Percentiles rank a stretch among this genome's conserved stretches.
Evolutionary conservation across 1,284 basidiomycete species (phyloP).

Genomic region (Ustilago crameri): DNA sequence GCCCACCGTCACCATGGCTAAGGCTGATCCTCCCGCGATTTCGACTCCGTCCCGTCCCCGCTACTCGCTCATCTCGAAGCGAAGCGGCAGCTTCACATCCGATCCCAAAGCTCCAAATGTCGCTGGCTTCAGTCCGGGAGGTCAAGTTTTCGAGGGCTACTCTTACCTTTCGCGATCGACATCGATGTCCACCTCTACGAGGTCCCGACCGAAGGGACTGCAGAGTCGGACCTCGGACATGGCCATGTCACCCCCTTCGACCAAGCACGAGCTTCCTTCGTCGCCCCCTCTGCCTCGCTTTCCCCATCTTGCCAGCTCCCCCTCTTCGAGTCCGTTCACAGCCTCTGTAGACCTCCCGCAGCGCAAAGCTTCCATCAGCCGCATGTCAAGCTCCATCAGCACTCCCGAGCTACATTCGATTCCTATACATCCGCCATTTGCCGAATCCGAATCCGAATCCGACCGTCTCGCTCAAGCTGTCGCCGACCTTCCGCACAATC

Average conservation of each 20-base stretch:
- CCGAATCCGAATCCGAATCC: slow-evolving; percentile 29
- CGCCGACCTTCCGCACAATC: slow-evolving; percentile 48
- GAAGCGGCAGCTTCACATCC: slow-evolving; percentile 20
- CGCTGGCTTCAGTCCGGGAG: slow-evolving; percentile 61
- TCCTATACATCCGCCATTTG: slow-evolving; percentile 12
- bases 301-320: slow-evolving; percentile 5
- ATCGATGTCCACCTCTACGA: slow-evolving; percentile 55
- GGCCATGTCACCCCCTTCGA: slow-evolving; percentile 9
- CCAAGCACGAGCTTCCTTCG: slow-evolving; percentile 3
- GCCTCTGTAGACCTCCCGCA: slow-evolving; percentile 17
- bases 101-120: slow-evolving; percentile 23
- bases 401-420: slow-evolving; percentile 16
- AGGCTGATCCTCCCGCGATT: slow-evolving; percentile 29
- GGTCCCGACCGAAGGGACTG: slow-evolving; percentile 51
- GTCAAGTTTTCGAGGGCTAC: slow-evolving; percentile 56
- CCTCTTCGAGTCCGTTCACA: slow-evolving; percentile 8
- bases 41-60: slow-evolving; percentile 47
- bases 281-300: slow-evolving; percentile 26
- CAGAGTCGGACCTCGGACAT: slow-evolving; percentile 23
- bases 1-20: slow-evolving; percentile 25
- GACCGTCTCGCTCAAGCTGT: slow-evolving; percentile 43
- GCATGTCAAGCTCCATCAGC: slow-evolving; percentile 30
- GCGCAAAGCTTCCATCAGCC: slow-evolving; percentile 29
- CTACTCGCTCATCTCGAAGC: slow-evolving; percentile 27
- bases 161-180: slow-evolving; percentile 57